Base-by-base conservation (phyloP, 2,329 filamentous ascomycete genomes). In the Aspergillus sp. region DNA sequence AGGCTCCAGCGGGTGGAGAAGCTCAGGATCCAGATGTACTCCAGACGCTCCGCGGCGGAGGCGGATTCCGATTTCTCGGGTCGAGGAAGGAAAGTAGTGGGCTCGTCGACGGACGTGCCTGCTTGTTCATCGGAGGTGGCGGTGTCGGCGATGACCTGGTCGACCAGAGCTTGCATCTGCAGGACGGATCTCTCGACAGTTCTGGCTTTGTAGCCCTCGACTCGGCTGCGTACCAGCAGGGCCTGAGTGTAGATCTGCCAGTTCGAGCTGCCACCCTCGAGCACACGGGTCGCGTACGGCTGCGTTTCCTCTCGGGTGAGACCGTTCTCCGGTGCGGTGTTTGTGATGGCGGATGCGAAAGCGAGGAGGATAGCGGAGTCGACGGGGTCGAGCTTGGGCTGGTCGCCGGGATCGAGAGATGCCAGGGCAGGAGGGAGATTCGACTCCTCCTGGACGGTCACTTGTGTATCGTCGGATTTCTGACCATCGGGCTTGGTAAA, bases 241-340 rank as follows among this genome's bases (percentile, higher is more conserved):
- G 92, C 95, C 72, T 98, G 93, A 0, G 95, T 97, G 73, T 98
- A 98, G 36, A 97, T 89, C 74, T 98, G 95, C 95, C 95, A 99
- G 75, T 98, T 99, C 0, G 92, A 94, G 49, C 90, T 90, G 67
- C 94, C 93, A 62, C 95, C 92, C 8, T 90, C 86, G 1, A 99
- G 83, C 0, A 98, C 95, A 42, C 95, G 87, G 1, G 88, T 89
- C 0, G 95, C 95, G 72, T 94, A 99, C 0, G 95, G 95, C 1
- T 96, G 78, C 4, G 96, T 94, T 73, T 98, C 92, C 77, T 98
- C 93, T n/a, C 92, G 85, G 0, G 93, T 98, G 0, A 99, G 81
- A 0, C 90, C 89, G 72, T 98, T 90, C 1, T 87, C 83, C 0
- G 95, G 92, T 0, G 92, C 89, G 0, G 91, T 92, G 70, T 98